Evolutionary conservation across 179 eudicot genomes (phyloP), one percentile per base, ranked within the genome.

Genomic region (Beta macrorhiza): DNA sequence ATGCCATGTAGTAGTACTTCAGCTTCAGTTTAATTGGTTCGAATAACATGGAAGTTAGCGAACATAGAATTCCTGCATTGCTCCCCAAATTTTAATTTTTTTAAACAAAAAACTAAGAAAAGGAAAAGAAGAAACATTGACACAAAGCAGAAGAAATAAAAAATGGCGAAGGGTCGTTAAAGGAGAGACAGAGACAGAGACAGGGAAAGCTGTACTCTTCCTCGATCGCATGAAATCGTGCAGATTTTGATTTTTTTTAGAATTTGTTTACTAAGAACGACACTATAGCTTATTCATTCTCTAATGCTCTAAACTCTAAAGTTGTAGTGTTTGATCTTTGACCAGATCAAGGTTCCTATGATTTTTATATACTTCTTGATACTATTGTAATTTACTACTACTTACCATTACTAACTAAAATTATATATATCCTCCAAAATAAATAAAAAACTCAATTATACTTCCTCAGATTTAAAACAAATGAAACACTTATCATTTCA

Each of bases 141-240:
- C 42, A 68, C 72, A 44, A 68, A 5, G 72, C 22, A 16, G n/a
- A 29, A 67, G 73, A 69, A 69, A 2, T 9, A 5, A 49, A 49
- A 0, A 49, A 49, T 45, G 74, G 32, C 47, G 13, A n/a, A 70
- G 73, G 42, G 42, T 29, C 52, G 73, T 44, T 47, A 69, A 69
- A 8, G 53, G 12, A 37, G 42, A 37, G 42, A 37, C 19, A 42
- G 13, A 45, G 25, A 69, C 55, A 69, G 57, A 47, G 74, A 70
- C 74, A 70, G 29, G 56, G 16, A 47, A 19, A 70, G 16, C 52
- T 45, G 74, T 47, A 45, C 55, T 70, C 74, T 45, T 45, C n/a
- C 56, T 70, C 56, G 74, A 70, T 47, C 47, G 25, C 74, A 70
- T 47, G 29, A 70, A 70, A 70, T 17, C 56, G 47, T 70, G 74